A percentile compares a stretch with the other conserved stretches of the same genome.
These are phyloP conservation scores for Auricularia sp. DNA, from an alignment of 768 basidiomycete genomes.

Conservation along the genomic window DNA sequence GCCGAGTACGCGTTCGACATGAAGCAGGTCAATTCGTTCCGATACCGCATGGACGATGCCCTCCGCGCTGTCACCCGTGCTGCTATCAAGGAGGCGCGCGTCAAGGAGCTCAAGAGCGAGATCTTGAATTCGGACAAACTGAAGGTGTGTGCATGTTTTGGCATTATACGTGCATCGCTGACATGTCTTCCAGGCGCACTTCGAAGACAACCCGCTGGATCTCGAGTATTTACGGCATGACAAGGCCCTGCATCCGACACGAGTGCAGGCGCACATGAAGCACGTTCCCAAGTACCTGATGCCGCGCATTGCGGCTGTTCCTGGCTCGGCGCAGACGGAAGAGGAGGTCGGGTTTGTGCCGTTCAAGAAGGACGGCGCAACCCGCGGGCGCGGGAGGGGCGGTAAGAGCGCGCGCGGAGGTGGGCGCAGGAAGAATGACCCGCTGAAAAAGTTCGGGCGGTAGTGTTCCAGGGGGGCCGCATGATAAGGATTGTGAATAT, in stretches of 20 bases:
- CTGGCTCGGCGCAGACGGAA: conserved; percentile 13
- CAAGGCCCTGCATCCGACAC: conserved; percentile 82
- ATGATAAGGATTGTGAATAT: too few species aligned
- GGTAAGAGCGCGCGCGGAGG: conserved; percentile 32
- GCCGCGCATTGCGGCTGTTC: conserved; percentile 64
- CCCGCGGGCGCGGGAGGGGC: conserved; percentile 32
- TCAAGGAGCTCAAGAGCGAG: conserved; percentile 90
- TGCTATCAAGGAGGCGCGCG: conserved; percentile 79
- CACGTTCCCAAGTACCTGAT: conserved; percentile 89
- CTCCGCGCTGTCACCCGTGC: conserved; percentile 78
- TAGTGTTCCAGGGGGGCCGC: too few species aligned
- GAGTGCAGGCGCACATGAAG: conserved; percentile 91
- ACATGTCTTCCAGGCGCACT: conserved; percentile 63
- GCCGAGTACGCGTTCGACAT: conserved; percentile 92
- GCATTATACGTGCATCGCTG: neutral
- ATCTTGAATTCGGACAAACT: conserved; percentile 93
- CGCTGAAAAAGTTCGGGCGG: conserved; percentile 59
- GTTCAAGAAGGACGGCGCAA: conserved; percentile 48
- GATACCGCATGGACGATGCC: conserved; percentile 97
- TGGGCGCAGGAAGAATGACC: conserved; percentile 69
- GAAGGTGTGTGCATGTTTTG: conserved; percentile 49
- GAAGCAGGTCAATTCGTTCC: conserved; percentile 93
- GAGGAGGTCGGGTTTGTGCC: conserved; percentile 53
- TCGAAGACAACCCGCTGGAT: conserved; percentile 93
- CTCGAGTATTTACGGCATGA: conserved; percentile 90